Percentiles rank a stretch among this genome's conserved stretches.
Conservation (phyloP, 768 basidiomycete species). For the Tricholoma matsutake region DNA sequence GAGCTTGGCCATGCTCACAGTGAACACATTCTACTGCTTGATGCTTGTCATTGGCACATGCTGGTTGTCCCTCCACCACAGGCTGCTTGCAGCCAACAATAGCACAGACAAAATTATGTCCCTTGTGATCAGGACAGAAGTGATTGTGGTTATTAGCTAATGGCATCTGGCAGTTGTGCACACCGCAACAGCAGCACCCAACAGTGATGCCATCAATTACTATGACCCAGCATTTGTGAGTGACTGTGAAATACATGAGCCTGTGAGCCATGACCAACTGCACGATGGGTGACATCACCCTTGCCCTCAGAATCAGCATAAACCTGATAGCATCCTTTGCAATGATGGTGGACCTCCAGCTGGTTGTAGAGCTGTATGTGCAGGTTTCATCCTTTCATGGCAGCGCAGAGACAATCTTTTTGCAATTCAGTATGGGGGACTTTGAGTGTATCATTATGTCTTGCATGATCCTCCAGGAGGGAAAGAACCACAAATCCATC, state of each 20-base stretch:
- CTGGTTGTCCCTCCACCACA: slow-evolving; percentile 8
- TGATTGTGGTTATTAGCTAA: slow-evolving; percentile 14
- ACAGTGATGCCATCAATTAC: neutral
- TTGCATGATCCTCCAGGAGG: neutral
- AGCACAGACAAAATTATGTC: slow-evolving; percentile 14
- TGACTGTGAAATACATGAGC: neutral
- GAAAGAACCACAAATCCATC: neutral
- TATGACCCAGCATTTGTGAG: neutral
- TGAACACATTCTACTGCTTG: too few relatives aligned
- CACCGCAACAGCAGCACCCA: neutral
- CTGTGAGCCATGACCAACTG: neutral
- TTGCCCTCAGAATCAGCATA: neutral
- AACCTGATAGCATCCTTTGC: neutral
- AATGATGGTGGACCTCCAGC: neutral
- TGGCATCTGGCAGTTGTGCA: neutral
- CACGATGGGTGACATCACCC: neutral
- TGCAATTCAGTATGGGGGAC: neutral
- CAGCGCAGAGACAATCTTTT: neutral
- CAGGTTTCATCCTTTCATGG: neutral
- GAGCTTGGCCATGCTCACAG: too few relatives aligned
- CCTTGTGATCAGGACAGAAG: slow-evolving; percentile 23
- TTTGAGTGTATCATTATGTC: neutral
- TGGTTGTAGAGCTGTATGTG: neutral
- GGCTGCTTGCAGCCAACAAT: slow-evolving; percentile 16
- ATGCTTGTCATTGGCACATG: too few relatives aligned